Base-by-base conservation (phyloP, 176 grass and related monocot genomes). In the Cenchrus fungigraminus region DNA sequence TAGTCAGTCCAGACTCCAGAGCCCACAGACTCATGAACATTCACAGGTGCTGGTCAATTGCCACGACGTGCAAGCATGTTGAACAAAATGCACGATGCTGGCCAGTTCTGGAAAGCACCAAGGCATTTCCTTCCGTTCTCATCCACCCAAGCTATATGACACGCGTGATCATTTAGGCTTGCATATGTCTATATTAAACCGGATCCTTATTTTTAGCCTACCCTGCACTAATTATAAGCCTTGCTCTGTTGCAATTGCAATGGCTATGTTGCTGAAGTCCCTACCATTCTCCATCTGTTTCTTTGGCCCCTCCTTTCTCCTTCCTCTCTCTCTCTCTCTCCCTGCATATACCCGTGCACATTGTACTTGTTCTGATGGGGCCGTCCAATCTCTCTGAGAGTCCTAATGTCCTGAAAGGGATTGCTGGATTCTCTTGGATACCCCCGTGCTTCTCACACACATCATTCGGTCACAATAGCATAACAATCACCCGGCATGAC, bases 191-290 rank as follows among this genome's bases (percentile, higher is more conserved):
- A 69, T 11, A 55, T 75, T 66, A 68, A 43, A 25, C 15, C 11
- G 53, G 14, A 43, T 53, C 13, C 49, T 84, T 76, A 76, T 76
- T 68, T 71, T 84, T 84, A 67, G 82, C 82, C 17, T 46, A 20
- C 7, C 49, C 50, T 74, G 45, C 58, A 12, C 69, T 74, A 87
- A 79, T 86, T 63, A 67, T 81, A 87, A 84, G 37, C 66, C 16
- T 79, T 62, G 65, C 51, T 84, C 71, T 37, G 64, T 87, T 79
- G 72, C 64, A 47, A 25, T 25, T 25, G 25, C 25, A 25, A 68
- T 82, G 12, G 4, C 20, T 73, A 19, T 49, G 32, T 64, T 71
- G 63, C 82, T 86, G 44, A 84, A 84, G 34, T 67, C 61, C 34
- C 2, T 56, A 61, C 82, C 34, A 68, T 68, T 82, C 43, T 90